Conservation (phyloP, 371 early-diverging fungal genomes). For the Mucor lusitanicus region DNA sequence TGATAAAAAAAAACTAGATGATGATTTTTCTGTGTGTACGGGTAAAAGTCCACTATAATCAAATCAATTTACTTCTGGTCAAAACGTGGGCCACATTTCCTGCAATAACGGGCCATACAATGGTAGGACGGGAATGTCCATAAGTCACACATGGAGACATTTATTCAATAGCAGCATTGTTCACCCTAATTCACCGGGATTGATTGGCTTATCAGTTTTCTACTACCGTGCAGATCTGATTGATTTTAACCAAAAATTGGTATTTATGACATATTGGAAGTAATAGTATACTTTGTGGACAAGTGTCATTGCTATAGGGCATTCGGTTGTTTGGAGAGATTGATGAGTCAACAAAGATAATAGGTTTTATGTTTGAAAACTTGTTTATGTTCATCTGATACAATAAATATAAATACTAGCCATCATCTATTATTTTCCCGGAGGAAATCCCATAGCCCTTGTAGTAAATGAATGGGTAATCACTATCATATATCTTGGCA, state of each 20-base stretch:
- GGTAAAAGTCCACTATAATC: slow-evolving; percentile 9
- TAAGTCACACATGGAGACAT: neutral
- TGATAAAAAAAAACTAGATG: slow-evolving; percentile 1
- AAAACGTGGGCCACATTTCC: slow-evolving; percentile 24
- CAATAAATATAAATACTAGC: neutral
- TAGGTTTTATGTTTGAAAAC: neutral
- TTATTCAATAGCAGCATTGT: slow-evolving; percentile 4
- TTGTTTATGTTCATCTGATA: neutral
- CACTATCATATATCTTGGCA: neutral
- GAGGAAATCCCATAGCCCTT: neutral
- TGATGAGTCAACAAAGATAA: neutral
- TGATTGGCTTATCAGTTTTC: neutral
- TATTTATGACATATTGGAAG: neutral
- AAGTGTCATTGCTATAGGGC: no score
- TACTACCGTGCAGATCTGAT: neutral
- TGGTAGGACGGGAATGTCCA: slow-evolving; percentile 17
- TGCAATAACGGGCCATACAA: slow-evolving; percentile 20
- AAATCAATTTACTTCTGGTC: slow-evolving; percentile 27
- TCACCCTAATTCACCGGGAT: neutral
- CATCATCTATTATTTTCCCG: neutral
- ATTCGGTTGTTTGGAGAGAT: neutral
- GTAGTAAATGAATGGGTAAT: neutral
- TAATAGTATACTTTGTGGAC: neutral
- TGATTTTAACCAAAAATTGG: neutral
- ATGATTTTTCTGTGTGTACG: slow-evolving; percentile 3